phyloP scores from a whole-genome alignment of 352 stramenopile genomes.

The Globisporangium perplexum region DNA sequence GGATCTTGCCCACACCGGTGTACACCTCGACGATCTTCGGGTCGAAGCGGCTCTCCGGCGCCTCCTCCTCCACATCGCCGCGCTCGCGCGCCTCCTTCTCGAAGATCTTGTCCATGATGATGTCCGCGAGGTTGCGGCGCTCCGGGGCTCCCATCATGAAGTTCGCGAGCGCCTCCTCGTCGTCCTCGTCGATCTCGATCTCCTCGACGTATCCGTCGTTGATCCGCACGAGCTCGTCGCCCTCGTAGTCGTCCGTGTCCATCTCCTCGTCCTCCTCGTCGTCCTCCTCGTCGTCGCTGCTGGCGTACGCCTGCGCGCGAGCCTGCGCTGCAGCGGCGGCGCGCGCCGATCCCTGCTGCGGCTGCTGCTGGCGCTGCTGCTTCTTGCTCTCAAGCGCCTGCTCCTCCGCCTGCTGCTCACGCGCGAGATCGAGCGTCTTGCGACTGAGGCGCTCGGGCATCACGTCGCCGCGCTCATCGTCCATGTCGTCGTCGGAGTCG shows the following conservation, averaged over 20 bases:
- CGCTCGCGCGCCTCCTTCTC: constrained; percentile 92
- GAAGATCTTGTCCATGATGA: constrained; percentile 99
- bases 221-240: constrained; percentile 84
- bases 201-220: constrained; percentile 91
- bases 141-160: constrained; percentile 84
- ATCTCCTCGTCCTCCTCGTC: constrained; percentile 84
- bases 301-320: constrained; percentile 29
- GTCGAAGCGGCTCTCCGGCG: constrained; percentile 70
- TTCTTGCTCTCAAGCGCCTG: constrained; percentile 42
- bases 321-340: constrained; percentile 8
- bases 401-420: constrained; percentile 77
- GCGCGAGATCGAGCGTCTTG: constrained; percentile 72
- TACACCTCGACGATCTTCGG: constrained; percentile 98
- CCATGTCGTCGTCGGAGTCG: constrained; percentile 46
- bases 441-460: constrained; percentile 78
- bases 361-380: constrained; percentile 13
- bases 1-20: constrained; percentile 96
- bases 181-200: constrained; percentile 83
- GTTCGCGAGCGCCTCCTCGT: constrained; percentile 82
- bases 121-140: constrained; percentile 95
- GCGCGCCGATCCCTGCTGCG: constrained; percentile 9
- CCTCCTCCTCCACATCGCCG: constrained; percentile 65
- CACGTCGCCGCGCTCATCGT: constrained; percentile 56
- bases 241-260: constrained; percentile 85
- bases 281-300: constrained; percentile 63